These are phyloP conservation scores for Pichia sp. DNA, from an alignment of 1,139 yeast genomes.

Conservation along the genomic window DNA sequence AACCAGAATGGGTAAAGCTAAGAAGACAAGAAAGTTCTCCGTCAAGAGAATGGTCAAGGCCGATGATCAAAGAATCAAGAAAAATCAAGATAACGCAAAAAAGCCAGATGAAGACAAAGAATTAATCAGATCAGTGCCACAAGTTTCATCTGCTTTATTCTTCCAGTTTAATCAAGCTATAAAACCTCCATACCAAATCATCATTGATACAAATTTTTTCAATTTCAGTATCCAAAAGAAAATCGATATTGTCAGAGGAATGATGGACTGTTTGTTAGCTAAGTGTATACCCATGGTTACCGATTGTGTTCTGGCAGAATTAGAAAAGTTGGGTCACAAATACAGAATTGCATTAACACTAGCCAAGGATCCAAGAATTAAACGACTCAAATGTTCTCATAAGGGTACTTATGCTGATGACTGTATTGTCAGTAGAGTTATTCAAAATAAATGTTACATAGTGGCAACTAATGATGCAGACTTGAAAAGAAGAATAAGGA, in stretches of 20 bases:
- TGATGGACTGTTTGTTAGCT: constrained; percentile 95
- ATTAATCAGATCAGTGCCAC: constrained; percentile 82
- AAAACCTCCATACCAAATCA: constrained; percentile 94
- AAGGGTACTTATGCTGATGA: constrained; percentile 99
- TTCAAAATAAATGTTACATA: constrained; percentile 94
- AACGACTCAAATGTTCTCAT: constrained; percentile 85
- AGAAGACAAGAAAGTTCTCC: constrained; percentile 97
- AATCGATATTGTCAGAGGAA: constrained; percentile 86
- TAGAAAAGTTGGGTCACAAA: constrained; percentile 93
- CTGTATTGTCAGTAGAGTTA: constrained; percentile 86
- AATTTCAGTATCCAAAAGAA: constrained; percentile 95
- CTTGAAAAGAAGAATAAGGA: constrained; percentile 86
- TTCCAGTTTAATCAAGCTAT: constrained; percentile 94
- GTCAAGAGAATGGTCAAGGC: constrained; percentile 78
- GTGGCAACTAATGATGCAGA: constrained; percentile 99
- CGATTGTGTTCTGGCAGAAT: constrained; percentile 97
- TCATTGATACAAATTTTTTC: constrained; percentile 94
- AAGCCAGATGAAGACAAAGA: constrained; percentile 63
- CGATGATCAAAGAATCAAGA: constrained; percentile 64
- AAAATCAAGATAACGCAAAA: constrained; percentile 35
- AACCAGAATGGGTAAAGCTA: constrained; percentile 83
- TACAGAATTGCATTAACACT: constrained; percentile 88
- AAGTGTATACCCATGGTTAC: constrained; percentile 95
- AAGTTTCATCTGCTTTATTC: constrained; percentile 91
- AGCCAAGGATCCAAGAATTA: constrained; percentile 92